Evolutionary conservation across 305 asterid species (phyloP).

Genomic region (Solanum hybrid): DNA sequence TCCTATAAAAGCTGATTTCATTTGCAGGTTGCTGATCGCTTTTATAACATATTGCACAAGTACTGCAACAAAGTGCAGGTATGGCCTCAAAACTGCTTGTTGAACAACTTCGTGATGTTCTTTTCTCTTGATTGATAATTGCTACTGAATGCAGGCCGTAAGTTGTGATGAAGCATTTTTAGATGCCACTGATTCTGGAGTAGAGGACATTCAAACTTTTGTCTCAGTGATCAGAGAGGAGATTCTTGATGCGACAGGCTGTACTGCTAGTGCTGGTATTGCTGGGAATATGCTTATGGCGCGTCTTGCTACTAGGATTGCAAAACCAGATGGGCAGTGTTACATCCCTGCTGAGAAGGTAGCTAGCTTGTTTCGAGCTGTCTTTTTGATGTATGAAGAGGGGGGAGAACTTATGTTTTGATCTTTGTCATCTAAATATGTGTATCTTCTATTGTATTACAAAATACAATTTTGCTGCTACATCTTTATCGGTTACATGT

Average conservation of each 20-base stretch:
- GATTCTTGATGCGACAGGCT: constrained; percentile 60
- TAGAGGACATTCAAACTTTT: constrained; percentile 58
- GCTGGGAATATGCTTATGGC: constrained; percentile 94
- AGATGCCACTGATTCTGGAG: constrained; percentile 68
- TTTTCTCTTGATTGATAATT: constrained; percentile 19
- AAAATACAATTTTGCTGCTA: background rate
- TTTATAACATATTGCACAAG: constrained; percentile 80
- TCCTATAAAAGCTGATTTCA: background rate
- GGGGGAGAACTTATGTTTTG: background rate
- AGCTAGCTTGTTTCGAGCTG: background rate
- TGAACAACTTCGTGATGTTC: background rate
- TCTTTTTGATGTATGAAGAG: background rate
- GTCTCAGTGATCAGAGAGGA: constrained; percentile 71
- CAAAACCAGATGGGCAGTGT: constrained; percentile 90
- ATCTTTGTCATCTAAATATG: background rate
- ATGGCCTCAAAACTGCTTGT: constrained; percentile 6
- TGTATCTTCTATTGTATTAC: background rate
- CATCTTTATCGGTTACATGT: background rate
- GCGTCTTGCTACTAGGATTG: constrained; percentile 88
- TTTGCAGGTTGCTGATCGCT: constrained; percentile 88
- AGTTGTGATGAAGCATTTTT: constrained; percentile 98
- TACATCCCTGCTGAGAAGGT: constrained; percentile 76
- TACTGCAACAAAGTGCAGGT: constrained; percentile 94
- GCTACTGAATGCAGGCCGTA: constrained; percentile 55
- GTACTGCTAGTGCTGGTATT: constrained; percentile 95